Base-by-base conservation (phyloP, 208 protist species). In the Leishmania tropica region DNA sequence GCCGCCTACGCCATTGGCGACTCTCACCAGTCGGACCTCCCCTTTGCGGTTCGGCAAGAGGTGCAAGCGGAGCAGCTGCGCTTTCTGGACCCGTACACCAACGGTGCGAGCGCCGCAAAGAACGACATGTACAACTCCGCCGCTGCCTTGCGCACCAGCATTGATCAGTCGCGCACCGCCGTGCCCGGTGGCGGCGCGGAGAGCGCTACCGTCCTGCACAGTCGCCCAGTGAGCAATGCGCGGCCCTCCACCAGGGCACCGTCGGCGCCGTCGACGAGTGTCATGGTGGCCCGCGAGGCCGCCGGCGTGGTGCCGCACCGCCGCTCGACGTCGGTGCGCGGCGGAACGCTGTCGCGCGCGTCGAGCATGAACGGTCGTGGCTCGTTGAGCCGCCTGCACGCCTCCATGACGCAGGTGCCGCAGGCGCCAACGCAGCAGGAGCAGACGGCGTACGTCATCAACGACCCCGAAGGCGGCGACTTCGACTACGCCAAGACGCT, bases 381-480 rank as follows among this genome's bases (percentile, higher is more conserved):
- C 78, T 88, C 86, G 28, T 60, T 86, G 31, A 81, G 70, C 48
- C 79, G 86, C 62, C 75, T 86, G 40, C 80, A 86, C 74, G 72
- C 75, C 47, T 80, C 81, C n/a, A 83, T 81, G 82, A 76, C 73
- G 60, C 80, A 86, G 76, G 47, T n/a, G 51, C 86, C 76, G 3
- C 75, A 80, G 67, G 58, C 71, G 15, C 64, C 31, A 2, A 24
- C 53, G 58, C 58, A 84, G 47, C 64, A 72, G 68, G 76, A 86
- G 31, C 68, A 71, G 54, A 80, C 88, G 37, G 89, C 90, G 79
- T 73, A 95, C 47, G 87, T 98, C 71, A 92, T 97, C 65, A 81
- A 96, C 65, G 93, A 97, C 83, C 93, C 93, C 17, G 93, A 98
- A 78, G 93, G 95, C 73, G 93, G 95, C 73, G 95, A 97, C 80